Evolutionary conservation across 306 rosid genomes (phyloP).

Genomic region (Ziziphus jujuba): DNA sequence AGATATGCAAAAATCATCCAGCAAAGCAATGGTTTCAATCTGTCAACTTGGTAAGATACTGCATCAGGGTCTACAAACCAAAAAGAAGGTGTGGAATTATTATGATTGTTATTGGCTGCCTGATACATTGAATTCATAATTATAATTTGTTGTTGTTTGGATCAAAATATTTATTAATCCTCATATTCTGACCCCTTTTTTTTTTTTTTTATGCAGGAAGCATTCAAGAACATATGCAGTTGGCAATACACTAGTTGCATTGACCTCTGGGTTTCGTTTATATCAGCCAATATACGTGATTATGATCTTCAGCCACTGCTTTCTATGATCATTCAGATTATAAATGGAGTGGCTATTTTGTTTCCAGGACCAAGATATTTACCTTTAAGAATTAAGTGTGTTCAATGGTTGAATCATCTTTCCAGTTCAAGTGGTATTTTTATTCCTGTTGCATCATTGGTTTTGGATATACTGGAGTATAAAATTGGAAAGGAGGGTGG

Average conservation of each 20-base stretch:
- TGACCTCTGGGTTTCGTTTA: conserved; percentile 78
- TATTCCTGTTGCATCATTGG: conserved; percentile 78
- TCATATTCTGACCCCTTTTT: conserved; percentile 31
- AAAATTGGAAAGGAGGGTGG: conserved; percentile 62
- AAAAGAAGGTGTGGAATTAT: conserved; percentile 54
- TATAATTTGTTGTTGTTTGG: conserved; percentile 3
- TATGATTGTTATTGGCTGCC: conserved; percentile 10
- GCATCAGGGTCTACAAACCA: conserved; percentile 64
- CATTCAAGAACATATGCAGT: conserved; percentile 67
- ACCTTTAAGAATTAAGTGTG: conserved; percentile 81
- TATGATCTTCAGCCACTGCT: conserved; percentile 72
- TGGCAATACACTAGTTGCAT: conserved; percentile 79
- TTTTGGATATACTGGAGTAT: conserved; percentile 73
- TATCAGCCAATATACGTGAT: conserved; percentile 53
- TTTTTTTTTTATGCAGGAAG: conserved; percentile 60
- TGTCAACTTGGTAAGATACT: conserved; percentile 65
- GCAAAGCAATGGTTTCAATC: conserved; percentile 55
- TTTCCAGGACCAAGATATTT: conserved; percentile 95
- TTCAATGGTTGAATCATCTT: conserved; percentile 83
- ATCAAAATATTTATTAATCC: not conserved
- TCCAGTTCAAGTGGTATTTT: conserved; percentile 76
- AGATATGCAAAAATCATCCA: conserved; percentile 71
- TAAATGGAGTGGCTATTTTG: conserved; percentile 72
- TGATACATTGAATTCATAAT: conserved; percentile 12
- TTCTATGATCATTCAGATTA: conserved; percentile 62